Conservation (phyloP, 192 early-diverging fungal genomes). For the Coemansia sp. region DNA sequence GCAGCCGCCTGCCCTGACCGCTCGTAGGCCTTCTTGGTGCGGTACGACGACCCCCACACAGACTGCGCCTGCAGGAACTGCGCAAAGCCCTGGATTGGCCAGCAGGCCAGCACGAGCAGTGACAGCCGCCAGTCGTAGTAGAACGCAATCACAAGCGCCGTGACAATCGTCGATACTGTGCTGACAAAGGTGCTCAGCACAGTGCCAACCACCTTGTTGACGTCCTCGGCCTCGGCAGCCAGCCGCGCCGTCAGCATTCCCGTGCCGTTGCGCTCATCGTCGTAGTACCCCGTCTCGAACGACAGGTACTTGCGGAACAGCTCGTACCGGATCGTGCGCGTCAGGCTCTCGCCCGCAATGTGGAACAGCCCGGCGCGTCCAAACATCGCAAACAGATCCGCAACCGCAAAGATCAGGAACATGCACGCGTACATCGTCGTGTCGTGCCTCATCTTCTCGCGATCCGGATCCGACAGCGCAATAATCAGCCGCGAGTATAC, state of each 20-base stretch:
- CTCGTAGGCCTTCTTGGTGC: conserved; percentile 67
- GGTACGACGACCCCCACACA: conserved; percentile 43
- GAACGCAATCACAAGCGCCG: conserved; percentile 56
- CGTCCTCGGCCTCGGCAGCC: conserved; percentile 65
- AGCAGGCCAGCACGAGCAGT: conserved; percentile 62
- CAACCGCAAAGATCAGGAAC: conserved; percentile 55
- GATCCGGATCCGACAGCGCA: conserved; percentile 24
- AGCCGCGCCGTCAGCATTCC: conserved; percentile 73
- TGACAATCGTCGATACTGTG: conserved; percentile 30
- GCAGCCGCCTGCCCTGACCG: conserved; percentile 68
- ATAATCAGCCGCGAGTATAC: conserved; percentile 55
- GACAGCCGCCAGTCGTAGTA: conserved; percentile 61
- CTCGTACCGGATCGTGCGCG: conserved; percentile 60
- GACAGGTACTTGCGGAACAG: conserved; percentile 65
- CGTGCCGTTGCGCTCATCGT: conserved; percentile 64
- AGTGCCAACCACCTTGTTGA: conserved; percentile 51
- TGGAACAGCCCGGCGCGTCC: conserved; percentile 59
- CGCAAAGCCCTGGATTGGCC: conserved; percentile 70
- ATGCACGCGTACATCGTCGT: conserved; percentile 40
- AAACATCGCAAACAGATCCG: conserved; percentile 56
- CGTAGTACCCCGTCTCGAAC: conserved; percentile 76
- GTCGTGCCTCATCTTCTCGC: conserved; percentile 29
- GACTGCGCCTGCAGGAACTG: conserved; percentile 64
- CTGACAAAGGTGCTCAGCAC: conserved; percentile 37
- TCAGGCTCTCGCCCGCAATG: conserved; percentile 64